phyloP scores from a whole-genome alignment of 2,329 filamentous ascomycete species.

The Epichloe amarillans region DNA sequence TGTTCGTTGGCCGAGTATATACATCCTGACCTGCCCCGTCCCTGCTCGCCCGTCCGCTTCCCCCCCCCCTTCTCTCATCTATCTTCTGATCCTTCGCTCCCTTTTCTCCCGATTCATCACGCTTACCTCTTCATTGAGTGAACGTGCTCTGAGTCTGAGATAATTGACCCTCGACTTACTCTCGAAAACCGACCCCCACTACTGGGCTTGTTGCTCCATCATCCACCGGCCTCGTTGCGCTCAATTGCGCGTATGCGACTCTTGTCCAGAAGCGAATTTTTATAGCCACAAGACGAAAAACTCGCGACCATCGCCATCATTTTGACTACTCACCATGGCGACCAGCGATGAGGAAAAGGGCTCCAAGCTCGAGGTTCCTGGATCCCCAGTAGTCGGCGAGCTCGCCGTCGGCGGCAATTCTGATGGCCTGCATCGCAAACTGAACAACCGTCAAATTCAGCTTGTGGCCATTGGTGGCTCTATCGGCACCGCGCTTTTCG shows the following conservation, averaged over 20 bases:
- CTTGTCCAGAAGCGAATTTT: background rate
- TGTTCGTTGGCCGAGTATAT: background rate
- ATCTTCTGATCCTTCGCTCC: background rate
- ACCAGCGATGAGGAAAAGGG: constrained; percentile 17
- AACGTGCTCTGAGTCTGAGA: constrained; percentile 1
- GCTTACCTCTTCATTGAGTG: constrained; percentile 2
- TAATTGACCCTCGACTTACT: background rate
- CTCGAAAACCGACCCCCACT: background rate
- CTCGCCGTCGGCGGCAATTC: constrained; percentile 18
- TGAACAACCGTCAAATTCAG: constrained; percentile 43
- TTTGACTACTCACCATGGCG: constrained; percentile 7
- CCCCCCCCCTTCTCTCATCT: background rate
- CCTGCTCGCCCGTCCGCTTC: background rate
- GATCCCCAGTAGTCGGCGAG: constrained; percentile 14
- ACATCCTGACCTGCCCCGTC: background rate
- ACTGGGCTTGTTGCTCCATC: background rate
- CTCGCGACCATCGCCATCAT: background rate
- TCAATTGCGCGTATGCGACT: background rate
- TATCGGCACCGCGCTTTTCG: constrained; percentile 45
- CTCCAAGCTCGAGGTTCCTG: constrained; percentile 13
- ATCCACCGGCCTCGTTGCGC: background rate
- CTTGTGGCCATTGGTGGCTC: constrained; percentile 45
- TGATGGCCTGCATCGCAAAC: constrained; percentile 30
- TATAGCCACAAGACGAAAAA: background rate
- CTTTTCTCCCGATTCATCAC: background rate